Percentiles rank a stretch among this genome's conserved stretches.
These are phyloP conservation scores for Knoxia roxburghii DNA, from an alignment of 257 asterid species.

Conservation along the genomic window DNA sequence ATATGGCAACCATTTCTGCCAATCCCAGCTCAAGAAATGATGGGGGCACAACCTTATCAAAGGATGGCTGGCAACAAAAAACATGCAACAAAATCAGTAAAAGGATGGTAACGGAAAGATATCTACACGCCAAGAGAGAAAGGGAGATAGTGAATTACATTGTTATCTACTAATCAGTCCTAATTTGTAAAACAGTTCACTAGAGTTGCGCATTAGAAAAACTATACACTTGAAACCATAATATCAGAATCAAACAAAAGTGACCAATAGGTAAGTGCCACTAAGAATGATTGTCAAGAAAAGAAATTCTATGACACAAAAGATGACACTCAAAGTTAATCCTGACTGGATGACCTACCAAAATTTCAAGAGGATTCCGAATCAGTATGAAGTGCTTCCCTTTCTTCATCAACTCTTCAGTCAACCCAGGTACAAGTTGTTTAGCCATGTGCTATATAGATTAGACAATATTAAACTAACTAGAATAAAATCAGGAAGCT, in stretches of 20 bases:
- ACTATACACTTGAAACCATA: background rate
- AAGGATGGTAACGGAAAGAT: background rate
- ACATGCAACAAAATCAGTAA: background rate
- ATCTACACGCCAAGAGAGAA: background rate
- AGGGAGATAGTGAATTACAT: background rate
- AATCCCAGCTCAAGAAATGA: conserved; percentile 62
- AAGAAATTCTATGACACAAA: background rate
- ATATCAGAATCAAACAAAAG: background rate
- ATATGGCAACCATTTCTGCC: conserved; percentile 49
- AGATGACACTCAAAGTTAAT: background rate
- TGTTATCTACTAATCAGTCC: background rate
- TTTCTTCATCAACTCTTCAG: conserved; percentile 55
- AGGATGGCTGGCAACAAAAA: conserved; percentile 53
- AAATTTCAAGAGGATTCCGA: conserved; percentile 76
- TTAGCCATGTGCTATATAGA: conserved; percentile 77
- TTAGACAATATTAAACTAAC: conserved; percentile 11
- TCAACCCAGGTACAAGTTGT: conserved; percentile 60
- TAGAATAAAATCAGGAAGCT: background rate
- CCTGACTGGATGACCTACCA: conserved; percentile 32
- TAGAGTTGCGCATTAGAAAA: background rate
- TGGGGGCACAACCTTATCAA: conserved; percentile 61
- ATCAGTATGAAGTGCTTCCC: conserved; percentile 83
- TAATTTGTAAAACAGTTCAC: background rate
- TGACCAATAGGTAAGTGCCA: background rate
- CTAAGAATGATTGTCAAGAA: background rate